These are phyloP conservation scores for Wickerhamomyces canadensis DNA, from an alignment of 805 yeast species.

Conservation along the genomic window DNA sequence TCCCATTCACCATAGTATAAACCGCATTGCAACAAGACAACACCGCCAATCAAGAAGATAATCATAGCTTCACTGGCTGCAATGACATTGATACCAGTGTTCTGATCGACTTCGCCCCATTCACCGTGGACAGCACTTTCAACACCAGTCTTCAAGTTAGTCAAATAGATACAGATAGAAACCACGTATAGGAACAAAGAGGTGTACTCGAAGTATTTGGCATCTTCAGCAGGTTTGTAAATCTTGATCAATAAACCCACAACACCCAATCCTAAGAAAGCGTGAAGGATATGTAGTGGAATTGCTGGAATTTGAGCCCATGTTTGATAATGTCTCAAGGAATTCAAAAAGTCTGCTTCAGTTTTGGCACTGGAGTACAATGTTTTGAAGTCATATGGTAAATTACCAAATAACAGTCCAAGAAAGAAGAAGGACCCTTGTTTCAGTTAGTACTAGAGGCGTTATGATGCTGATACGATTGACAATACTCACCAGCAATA, in stretches of 20 bases:
- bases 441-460: too few relatives aligned
- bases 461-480: background rate
- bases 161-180: conserved; percentile 72
- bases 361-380: conserved; percentile 57
- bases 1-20: conserved; percentile 81
- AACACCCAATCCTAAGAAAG: conserved; percentile 58
- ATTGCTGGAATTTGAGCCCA: conserved; percentile 63
- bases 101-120: conserved; percentile 92
- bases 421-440: conserved; percentile 67
- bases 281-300: conserved; percentile 60
- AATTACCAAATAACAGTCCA: conserved; percentile 73
- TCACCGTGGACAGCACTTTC: conserved; percentile 60
- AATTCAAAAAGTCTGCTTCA: conserved; percentile 47
- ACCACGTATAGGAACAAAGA: conserved; percentile 68
- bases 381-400: conserved; percentile 75
- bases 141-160: conserved; percentile 80
- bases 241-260: conserved; percentile 71
- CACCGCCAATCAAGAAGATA: conserved; percentile 66
- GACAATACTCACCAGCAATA: conserved; percentile 27
- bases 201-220: conserved; percentile 87
- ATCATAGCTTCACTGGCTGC: conserved; percentile 85
- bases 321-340: conserved; percentile 67
- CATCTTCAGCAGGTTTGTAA: conserved; percentile 81
- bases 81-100: conserved; percentile 83
- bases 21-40: conserved; percentile 81